These are phyloP conservation scores for Poteriospumella lacustris DNA, from an alignment of 108 stramenopile species.

Conservation along the genomic window DNA sequence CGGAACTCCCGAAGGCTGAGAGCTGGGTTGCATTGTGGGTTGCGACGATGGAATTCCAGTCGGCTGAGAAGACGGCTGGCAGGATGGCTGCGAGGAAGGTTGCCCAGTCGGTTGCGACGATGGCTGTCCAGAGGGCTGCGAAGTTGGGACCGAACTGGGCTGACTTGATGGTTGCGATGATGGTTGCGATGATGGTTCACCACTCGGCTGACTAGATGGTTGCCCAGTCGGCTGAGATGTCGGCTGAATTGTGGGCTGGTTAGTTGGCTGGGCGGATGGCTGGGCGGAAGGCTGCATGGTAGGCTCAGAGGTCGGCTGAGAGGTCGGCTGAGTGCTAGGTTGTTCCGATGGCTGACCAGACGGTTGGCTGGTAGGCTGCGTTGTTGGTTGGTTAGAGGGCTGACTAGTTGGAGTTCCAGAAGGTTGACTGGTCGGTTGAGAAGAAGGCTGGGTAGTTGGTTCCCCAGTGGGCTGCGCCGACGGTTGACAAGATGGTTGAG, in stretches of 20 bases:
- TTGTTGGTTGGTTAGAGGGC: not conserved
- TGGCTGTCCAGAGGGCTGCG: not conserved
- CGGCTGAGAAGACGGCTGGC: not conserved
- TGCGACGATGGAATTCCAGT: not conserved
- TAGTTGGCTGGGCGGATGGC: not conserved
- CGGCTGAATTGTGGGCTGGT: not conserved
- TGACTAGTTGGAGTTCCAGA: not conserved
- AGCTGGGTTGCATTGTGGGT: not conserved
- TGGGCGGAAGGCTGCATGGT: not conserved
- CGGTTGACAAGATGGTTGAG: not conserved
- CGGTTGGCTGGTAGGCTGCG: not conserved
- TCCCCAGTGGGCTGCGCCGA: not conserved
- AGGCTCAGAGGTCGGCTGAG: not conserved
- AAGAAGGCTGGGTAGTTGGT: not conserved
- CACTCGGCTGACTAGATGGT: not conserved
- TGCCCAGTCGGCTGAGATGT: not conserved
- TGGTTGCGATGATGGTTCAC: not conserved
- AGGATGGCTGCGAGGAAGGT: not conserved
- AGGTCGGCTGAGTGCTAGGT: not conserved
- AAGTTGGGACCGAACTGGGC: not conserved
- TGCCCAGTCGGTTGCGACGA: not conserved
- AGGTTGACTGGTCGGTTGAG: not conserved
- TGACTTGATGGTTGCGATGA: not conserved
- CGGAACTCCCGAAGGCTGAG: not conserved
- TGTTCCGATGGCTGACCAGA: not conserved